Percentiles rank a stretch among this genome's conserved stretches.
Evolutionary conservation across 257 asterid genomes (phyloP).

Genomic region (Penstemon davidsonii): DNA sequence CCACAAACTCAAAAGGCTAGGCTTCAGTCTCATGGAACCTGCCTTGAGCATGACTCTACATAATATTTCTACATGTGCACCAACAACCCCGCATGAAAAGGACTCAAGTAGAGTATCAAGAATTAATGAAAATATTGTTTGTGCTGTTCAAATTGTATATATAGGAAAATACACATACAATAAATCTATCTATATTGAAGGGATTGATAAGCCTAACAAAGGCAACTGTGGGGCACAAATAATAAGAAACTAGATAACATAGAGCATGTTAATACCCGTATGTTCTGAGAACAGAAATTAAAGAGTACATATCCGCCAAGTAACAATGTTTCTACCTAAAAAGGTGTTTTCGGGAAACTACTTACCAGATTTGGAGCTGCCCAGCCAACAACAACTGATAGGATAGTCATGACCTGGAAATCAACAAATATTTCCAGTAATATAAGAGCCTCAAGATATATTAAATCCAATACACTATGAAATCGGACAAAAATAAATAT

Average conservation of each 20-base stretch:
- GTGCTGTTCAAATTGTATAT: background rate
- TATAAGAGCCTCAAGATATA: constrained; percentile 9
- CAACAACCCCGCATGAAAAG: too few species aligned
- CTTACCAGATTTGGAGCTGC: constrained; percentile 92
- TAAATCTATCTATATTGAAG: constrained; percentile 1
- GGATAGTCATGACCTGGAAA: constrained; percentile 86
- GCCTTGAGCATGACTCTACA: too few species aligned
- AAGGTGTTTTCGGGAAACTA: too few species aligned
- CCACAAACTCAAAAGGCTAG: too few species aligned
- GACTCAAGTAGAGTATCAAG: background rate
- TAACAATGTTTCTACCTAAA: constrained; percentile 3
- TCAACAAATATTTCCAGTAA: constrained; percentile 21
- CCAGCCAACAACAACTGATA: constrained; percentile 96
- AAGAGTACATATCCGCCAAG: background rate
- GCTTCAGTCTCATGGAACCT: too few species aligned
- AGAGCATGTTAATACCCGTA: background rate
- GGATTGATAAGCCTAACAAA: background rate
- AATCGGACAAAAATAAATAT: constrained; percentile 19
- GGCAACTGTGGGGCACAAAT: background rate
- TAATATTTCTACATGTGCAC: too few species aligned
- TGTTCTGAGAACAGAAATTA: too few species aligned
- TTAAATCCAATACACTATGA: constrained; percentile 3
- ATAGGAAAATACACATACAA: background rate
- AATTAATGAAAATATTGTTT: background rate
- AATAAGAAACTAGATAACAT: constrained; percentile 1